These are phyloP conservation scores for Phaeophleospora eucalypticola DNA, from an alignment of 2,329 filamentous ascomycete genomes.

Conservation along the genomic window DNA sequence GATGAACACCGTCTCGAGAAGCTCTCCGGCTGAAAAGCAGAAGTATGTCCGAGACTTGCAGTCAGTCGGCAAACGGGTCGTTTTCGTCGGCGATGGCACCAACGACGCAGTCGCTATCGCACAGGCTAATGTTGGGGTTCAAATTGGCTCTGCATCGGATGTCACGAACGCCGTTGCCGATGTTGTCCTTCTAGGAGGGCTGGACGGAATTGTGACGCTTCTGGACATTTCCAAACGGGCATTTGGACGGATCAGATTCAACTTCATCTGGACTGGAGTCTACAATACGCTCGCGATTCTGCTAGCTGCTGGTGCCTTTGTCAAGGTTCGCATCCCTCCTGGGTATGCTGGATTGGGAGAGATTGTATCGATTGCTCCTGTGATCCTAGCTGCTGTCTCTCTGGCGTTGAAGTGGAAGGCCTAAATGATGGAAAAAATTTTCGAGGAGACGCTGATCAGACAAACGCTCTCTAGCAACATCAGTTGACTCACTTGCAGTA, in stretches of 20 bases:
- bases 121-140: constrained; percentile 66
- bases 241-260: constrained; percentile 50
- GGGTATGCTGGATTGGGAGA: constrained; percentile 67
- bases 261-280: constrained; percentile 65
- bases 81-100: constrained; percentile 75
- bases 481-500: too few species aligned
- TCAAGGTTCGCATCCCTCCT: constrained; percentile 53
- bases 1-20: background rate
- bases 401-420: background rate
- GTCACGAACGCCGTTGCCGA: constrained; percentile 65
- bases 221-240: constrained; percentile 51
- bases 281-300: constrained; percentile 69
- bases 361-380: constrained; percentile 68
- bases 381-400: constrained; percentile 52
- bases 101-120: constrained; percentile 73
- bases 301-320: constrained; percentile 63
- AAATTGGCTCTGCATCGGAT: constrained; percentile 61
- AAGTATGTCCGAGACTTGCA: constrained; percentile 44
- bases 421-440: too few species aligned
- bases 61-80: constrained; percentile 40
- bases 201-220: constrained; percentile 55
- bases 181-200: constrained; percentile 57
- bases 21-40: constrained; percentile 48
- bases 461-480: too few species aligned
- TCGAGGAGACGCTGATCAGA: too few species aligned